Evolutionary conservation across 257 asterid genomes (phyloP).

Genomic region (Paulownia fortunei): DNA sequence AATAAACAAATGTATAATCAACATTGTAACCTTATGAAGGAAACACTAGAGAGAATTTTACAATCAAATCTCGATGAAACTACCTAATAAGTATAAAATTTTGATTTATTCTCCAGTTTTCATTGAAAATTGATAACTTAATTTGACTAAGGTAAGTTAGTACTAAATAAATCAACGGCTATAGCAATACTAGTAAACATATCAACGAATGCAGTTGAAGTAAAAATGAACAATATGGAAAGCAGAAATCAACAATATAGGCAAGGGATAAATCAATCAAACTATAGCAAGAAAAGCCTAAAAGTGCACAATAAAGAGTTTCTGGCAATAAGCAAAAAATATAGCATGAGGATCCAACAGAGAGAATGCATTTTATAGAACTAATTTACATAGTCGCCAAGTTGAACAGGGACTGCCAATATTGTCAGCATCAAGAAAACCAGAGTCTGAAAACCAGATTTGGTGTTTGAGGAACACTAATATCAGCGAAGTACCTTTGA

Average conservation of each 20-base stretch:
- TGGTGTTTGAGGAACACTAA: constrained; percentile 1
- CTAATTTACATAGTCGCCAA: constrained; percentile 3
- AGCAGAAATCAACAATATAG: neutral
- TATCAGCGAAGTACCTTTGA: constrained; percentile 45
- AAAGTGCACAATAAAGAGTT: neutral
- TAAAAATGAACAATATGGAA: neutral
- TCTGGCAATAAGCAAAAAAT: neutral
- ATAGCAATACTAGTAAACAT: neutral
- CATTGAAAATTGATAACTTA: neutral
- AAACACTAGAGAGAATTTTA: neutral
- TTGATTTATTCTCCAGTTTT: neutral
- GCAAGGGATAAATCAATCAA: neutral
- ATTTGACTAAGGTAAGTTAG: neutral
- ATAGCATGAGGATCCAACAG: neutral
- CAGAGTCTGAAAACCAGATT: neutral
- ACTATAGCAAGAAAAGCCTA: neutral
- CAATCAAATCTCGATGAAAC: neutral
- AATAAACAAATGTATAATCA: neutral
- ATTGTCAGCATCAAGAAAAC: neutral
- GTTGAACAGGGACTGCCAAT: neutral
- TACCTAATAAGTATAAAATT: neutral
- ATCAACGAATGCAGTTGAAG: neutral
- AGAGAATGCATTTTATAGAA: neutral
- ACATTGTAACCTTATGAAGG: constrained; percentile 1
- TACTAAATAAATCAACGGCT: neutral